A percentile compares a stretch with the other conserved stretches of the same genome.
Evolutionary conservation across 192 early-diverging fungal genomes (phyloP).

Genomic region (Backusella psychrophila): DNA sequence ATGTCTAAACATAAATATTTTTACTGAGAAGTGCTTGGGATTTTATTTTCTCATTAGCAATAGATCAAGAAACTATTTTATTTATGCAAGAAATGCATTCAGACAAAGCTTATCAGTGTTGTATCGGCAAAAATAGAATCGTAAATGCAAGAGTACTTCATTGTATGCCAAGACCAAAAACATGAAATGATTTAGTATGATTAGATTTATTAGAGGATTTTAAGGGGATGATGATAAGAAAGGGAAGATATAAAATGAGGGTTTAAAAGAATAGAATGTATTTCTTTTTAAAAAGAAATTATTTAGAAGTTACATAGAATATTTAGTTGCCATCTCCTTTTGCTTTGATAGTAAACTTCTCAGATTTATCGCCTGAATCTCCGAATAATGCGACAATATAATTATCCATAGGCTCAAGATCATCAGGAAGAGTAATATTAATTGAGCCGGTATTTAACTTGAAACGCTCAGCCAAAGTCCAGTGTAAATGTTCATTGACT

Average conservation of each 20-base stretch:
- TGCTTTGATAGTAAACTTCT: conserved; percentile 16
- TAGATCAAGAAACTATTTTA: neutral
- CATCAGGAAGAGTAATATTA: conserved; percentile 6
- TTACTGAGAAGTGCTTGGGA: neutral
- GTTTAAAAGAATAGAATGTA: neutral
- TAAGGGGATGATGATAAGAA: neutral
- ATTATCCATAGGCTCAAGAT: neutral
- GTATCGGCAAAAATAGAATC: too few species aligned
- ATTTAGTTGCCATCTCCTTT: neutral
- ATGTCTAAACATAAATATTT: neutral
- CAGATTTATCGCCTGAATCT: conserved; percentile 17
- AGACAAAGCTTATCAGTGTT: neutral
- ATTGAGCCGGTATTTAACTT: conserved; percentile 10
- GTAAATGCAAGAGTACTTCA: neutral
- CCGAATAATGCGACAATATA: conserved; percentile 19
- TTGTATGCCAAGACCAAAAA: neutral
- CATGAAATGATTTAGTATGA: neutral
- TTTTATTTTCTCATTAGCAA: neutral
- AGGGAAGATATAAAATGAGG: neutral
- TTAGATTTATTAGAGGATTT: neutral
- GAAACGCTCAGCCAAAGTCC: conserved; percentile 15
- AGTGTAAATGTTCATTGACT: conserved; percentile 20
- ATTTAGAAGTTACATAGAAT: neutral
- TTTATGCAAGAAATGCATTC: neutral
- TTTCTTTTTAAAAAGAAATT: neutral